Percentiles rank a stretch among this genome's conserved stretches.
These are phyloP conservation scores for Dinochytrium kinnereticum DNA, from an alignment of 371 early-diverging fungal species.

Conservation along the genomic window DNA sequence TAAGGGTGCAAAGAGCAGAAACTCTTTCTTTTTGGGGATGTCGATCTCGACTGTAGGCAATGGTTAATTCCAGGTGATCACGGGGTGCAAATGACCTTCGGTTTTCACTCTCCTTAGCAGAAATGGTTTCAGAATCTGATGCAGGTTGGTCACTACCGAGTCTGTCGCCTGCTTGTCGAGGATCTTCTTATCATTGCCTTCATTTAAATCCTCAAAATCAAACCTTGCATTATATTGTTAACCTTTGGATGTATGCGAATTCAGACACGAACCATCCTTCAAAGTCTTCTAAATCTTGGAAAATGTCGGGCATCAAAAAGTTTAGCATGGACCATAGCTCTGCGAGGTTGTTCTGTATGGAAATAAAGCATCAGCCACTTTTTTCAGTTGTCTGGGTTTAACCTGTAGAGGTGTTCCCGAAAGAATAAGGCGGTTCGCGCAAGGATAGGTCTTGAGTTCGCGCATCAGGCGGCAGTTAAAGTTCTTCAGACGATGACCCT, in stretches of 20 bases:
- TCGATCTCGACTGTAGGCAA: constrained; percentile 72
- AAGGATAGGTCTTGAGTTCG: constrained; percentile 76
- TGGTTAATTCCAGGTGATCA: not conserved
- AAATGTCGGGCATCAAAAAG: constrained; percentile 95
- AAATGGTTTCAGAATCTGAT: constrained; percentile 91
- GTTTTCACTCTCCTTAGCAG: constrained; percentile 93
- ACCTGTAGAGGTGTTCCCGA: constrained; percentile 95
- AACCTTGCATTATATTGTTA: too few species aligned
- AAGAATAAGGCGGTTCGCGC: constrained; percentile 90
- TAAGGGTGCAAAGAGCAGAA: constrained; percentile 83
- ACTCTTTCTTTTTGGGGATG: constrained; percentile 91
- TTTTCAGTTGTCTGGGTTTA: constrained; percentile 29
- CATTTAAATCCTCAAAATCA: constrained; percentile 74
- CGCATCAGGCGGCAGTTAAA: constrained; percentile 82
- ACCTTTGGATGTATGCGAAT: too few species aligned
- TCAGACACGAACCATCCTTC: constrained; percentile 94
- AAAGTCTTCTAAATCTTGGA: constrained; percentile 87
- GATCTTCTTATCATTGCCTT: constrained; percentile 66
- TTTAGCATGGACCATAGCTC: constrained; percentile 99
- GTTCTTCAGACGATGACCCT: constrained; percentile 99
- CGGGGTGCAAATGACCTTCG: constrained; percentile 60
- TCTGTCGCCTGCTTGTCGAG: constrained; percentile 70
- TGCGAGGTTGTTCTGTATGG: constrained; percentile 92
- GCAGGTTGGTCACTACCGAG: constrained; percentile 79
- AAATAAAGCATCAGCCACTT: constrained; percentile 76